Percentiles rank a stretch among this genome's conserved stretches.
These are phyloP conservation scores for Ganoderma lucidum DNA, from an alignment of 1,284 basidiomycete genomes.

Conservation along the genomic window DNA sequence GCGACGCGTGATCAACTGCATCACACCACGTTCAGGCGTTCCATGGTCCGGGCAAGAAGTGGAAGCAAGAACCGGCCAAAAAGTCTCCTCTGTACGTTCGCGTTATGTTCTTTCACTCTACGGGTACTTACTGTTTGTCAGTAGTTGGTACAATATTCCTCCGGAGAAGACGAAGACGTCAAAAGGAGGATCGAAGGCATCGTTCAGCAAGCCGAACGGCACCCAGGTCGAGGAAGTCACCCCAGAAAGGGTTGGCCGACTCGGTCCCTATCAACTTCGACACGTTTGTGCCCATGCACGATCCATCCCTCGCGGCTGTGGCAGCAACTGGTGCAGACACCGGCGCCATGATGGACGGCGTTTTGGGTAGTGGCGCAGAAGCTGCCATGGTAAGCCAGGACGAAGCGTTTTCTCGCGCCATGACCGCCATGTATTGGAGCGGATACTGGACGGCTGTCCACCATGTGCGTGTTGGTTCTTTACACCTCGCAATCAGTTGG, in stretches of 20 bases:
- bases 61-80: conserved; percentile 74
- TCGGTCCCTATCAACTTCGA: conserved; percentile 73
- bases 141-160: conserved; percentile 81
- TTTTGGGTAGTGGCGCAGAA: conserved; percentile 40
- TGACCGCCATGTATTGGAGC: conserved; percentile 82
- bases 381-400: conserved; percentile 61
- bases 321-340: conserved; percentile 33
- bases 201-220: conserved; percentile 23
- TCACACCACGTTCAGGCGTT: conserved; percentile 51
- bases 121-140: background rate
- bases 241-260: conserved; percentile 44
- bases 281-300: conserved; percentile 72
- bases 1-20: conserved; percentile 8
- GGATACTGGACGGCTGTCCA: conserved; percentile 88
- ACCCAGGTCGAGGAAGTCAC: conserved; percentile 24
- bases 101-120: background rate
- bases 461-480: conserved; percentile 53
- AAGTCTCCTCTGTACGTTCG: conserved; percentile 72
- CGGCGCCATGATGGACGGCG: conserved; percentile 31
- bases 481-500: background rate
- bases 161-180: conserved; percentile 45
- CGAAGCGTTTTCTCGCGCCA: conserved; percentile 76
- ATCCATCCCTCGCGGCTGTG: conserved; percentile 56
- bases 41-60: conserved; percentile 72
- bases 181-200: conserved; percentile 28